phyloP scores from a whole-genome alignment of 306 rosid species.

The Mimosa bimucronata region DNA sequence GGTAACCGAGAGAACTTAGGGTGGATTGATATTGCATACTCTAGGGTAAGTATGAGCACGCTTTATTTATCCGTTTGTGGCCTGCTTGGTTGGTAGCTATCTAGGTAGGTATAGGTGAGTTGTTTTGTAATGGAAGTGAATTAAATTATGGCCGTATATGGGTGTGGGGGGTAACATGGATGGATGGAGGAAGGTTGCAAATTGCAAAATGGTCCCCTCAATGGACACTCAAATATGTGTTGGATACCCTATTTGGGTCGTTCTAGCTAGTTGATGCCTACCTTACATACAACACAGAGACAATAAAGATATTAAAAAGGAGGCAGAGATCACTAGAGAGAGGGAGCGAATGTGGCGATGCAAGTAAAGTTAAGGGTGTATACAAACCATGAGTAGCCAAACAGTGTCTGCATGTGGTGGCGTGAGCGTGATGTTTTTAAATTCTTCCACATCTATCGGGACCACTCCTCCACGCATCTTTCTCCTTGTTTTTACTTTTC shows the following conservation, averaged over 20 bases:
- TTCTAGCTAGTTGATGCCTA: constrained; percentile 43
- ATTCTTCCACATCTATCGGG: constrained; percentile 26
- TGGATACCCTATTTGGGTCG: not conserved
- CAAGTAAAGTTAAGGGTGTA: constrained; percentile 10
- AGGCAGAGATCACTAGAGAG: not conserved
- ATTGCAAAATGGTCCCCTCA: constrained; percentile 23
- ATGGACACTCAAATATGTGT: not conserved
- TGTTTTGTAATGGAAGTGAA: not conserved
- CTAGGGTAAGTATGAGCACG: too few relatives aligned
- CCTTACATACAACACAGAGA: constrained; percentile 41
- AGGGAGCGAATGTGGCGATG: constrained; percentile 12
- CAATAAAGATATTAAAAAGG: constrained; percentile 1
- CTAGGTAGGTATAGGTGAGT: not conserved
- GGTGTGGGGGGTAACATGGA: not conserved
- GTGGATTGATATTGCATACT: not conserved
- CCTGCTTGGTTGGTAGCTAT: not conserved
- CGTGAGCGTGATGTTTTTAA: constrained; percentile 71
- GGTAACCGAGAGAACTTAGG: not conserved
- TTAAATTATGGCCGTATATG: not conserved
- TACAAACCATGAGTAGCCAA: constrained; percentile 47
- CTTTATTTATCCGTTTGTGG: not conserved
- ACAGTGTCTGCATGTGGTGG: constrained; percentile 71
- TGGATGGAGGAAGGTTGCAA: not conserved
- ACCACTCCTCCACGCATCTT: constrained; percentile 60
- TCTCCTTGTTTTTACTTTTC: constrained; percentile 43